Evolutionary conservation across 1,139 yeast species (phyloP).

Genomic region (Yamadazyma atmosphaerica): DNA sequence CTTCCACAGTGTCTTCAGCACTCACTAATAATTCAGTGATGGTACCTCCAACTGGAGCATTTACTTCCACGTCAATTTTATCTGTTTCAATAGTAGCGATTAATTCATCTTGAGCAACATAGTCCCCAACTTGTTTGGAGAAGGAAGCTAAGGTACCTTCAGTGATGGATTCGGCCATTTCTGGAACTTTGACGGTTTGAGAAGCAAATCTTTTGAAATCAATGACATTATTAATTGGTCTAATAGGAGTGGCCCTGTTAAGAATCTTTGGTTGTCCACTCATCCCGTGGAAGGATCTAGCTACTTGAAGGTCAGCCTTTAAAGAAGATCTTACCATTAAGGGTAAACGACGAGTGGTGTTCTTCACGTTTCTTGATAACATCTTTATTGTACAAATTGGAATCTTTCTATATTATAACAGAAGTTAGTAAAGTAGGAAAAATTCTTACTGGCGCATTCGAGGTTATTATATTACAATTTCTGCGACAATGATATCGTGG

Average conservation of each 20-base stretch:
- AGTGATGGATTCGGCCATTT: conserved; percentile 97
- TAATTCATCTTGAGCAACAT: conserved; percentile 82
- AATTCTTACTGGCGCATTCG: neutral
- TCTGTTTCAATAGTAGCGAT: conserved; percentile 98
- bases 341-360: conserved; percentile 21
- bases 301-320: conserved; percentile 12
- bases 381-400: conserved; percentile 9
- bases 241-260: conserved; percentile 1
- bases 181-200: conserved; percentile 82
- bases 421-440: neutral
- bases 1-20: conserved; percentile 93
- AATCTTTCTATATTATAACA: neutral
- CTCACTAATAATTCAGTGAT: conserved; percentile 78
- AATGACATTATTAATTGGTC: conserved; percentile 8
- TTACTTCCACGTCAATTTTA: conserved; percentile 95
- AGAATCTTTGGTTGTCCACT: conserved; percentile 6
- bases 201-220: conserved; percentile 42
- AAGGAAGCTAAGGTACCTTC: conserved; percentile 92
- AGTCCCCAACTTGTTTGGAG: conserved; percentile 84
- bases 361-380: conserved; percentile 25
- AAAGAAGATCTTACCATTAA: conserved; percentile 12
- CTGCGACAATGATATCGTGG: neutral
- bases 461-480: neutral
- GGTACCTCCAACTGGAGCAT: conserved; percentile 91
- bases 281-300: conserved; percentile 16